A percentile compares a stretch with the other conserved stretches of the same genome.
Evolutionary conservation across 179 eudicot genomes (phyloP).

Genomic region (Pouteria campechiana): DNA sequence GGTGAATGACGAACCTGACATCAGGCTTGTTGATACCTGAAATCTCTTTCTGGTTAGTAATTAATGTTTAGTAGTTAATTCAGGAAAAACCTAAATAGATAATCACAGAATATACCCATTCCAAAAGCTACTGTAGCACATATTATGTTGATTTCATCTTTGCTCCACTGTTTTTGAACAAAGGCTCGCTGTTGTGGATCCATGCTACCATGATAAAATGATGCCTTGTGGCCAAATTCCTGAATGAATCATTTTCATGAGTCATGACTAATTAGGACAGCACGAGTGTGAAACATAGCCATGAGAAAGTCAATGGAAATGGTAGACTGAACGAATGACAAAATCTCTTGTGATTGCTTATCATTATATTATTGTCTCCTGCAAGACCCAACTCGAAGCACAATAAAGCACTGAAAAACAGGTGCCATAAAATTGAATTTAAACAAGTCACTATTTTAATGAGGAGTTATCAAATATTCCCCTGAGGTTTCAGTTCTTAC

Average conservation of each 20-base stretch:
- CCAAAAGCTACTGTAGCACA: conserved; percentile 99
- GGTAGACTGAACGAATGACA: conserved; percentile 1
- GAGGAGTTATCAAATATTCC: too few species aligned
- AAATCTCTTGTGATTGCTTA: background rate
- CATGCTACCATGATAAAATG: conserved; percentile 95
- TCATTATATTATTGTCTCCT: too few species aligned
- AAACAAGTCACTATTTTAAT: too few species aligned
- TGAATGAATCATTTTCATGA: too few species aligned
- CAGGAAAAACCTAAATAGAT: conserved; percentile 4
- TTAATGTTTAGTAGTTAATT: conserved; percentile 4
- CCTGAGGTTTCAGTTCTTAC: too few species aligned
- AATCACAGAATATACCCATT: conserved; percentile 63
- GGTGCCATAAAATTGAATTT: too few species aligned
- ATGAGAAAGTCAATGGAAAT: too few species aligned
- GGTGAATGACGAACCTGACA: conserved; percentile 97
- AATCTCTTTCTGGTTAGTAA: conserved; percentile 21
- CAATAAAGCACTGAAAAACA: too few species aligned
- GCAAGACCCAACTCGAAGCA: too few species aligned
- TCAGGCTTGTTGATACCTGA: conserved; percentile 98
- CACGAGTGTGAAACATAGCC: too few species aligned
- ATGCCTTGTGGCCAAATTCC: conserved; percentile 84
- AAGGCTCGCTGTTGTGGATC: conserved; percentile 69
- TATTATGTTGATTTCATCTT: conserved; percentile 83
- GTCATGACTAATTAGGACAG: too few species aligned
- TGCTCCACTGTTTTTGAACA: conserved; percentile 95